Evolutionary conservation across 2,329 filamentous ascomycete genomes (phyloP).

Genomic region (Didymosphaeria variabile): DNA sequence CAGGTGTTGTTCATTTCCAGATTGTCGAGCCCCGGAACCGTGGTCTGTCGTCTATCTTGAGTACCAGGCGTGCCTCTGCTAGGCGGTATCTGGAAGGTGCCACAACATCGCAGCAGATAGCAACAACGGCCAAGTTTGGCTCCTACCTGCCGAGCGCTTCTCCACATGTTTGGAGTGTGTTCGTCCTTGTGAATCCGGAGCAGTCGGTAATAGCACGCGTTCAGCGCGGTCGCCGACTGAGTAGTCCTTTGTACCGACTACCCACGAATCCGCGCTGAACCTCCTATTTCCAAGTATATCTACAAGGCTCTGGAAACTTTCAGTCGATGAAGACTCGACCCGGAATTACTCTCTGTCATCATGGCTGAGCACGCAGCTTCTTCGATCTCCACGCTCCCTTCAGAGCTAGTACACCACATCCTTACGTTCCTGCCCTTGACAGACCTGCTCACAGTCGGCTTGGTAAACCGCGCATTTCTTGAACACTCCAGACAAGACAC

Average conservation of each 20-base stretch:
- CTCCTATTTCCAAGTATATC: conserved; percentile 11
- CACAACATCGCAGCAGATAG: conserved; percentile 32
- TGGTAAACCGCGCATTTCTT: conserved; percentile 69
- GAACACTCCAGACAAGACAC: conserved; percentile 70
- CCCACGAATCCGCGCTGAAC: not conserved
- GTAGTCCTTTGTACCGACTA: conserved; percentile 3
- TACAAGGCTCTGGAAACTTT: conserved; percentile 12
- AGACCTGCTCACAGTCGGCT: conserved; percentile 69
- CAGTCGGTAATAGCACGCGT: not conserved
- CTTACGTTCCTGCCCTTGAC: conserved; percentile 70
- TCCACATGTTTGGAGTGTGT: conserved; percentile 15
- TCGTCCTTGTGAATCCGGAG: not conserved
- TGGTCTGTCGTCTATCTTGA: conserved; percentile 22
- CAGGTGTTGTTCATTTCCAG: conserved; percentile 12
- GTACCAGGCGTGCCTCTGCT: conserved; percentile 27
- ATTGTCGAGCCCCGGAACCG: conserved; percentile 10
- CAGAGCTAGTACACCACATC: conserved; percentile 79
- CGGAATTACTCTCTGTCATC: not conserved
- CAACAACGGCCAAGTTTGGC: conserved; percentile 18
- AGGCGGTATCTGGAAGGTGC: conserved; percentile 43
- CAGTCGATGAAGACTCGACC: not conserved
- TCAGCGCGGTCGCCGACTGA: not conserved
- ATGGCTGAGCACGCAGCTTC: conserved; percentile 28
- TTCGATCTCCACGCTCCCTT: conserved; percentile 68
- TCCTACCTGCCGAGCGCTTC: conserved; percentile 17